Evolutionary conservation across 257 asterid genomes (phyloP), one percentile per base, ranked within the genome.

Genomic region (Leonotis leonurus): DNA sequence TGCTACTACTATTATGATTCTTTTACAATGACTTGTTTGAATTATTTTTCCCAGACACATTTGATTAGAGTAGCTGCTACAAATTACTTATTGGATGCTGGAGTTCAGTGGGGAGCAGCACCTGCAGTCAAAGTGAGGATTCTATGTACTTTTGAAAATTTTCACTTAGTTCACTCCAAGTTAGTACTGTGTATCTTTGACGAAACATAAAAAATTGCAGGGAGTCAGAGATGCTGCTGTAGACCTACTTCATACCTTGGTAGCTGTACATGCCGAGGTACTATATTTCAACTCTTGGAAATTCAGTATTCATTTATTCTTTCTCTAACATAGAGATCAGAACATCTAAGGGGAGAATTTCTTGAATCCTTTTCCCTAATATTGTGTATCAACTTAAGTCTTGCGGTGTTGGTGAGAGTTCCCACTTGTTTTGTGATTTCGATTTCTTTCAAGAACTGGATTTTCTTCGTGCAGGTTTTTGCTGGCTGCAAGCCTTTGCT

Each of bases 241-340:
- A 60, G 99, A 92, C 77, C 83, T 92, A 71, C 86, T 92, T 65
- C 99, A 92, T 76, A 75, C 95, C 26, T 73, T 92, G 65, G 99
- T 92, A 16, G 84, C 99, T 62, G 96, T 92, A 61, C 99, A 92
- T 72, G 97, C 99, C 3, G 97, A 85, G 95, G 99, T 92, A 82
- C 67, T 57, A 63, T 56, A 11, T 64, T 63, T 21, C 63, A 27
- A 72, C 36, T 70, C 20, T 13, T 11, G 55, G 25, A 21, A 36
- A 5, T 54, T 58, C 10, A 56, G 36, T 46, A 33, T 6, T 60
- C 17, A n/a, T 27, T 32, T 36, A 62, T 35, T 0, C 29, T n/a
- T n/a, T 18, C 53, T 63, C 35, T 25, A 56, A 20, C 56, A 16
- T 67, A 4, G 44, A 36, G 41, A 25, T 51, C 51, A 24, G 41